Base-by-base conservation (phyloP, 116 monocot genomes). In the Phalaenopsis hybrid region DNA sequence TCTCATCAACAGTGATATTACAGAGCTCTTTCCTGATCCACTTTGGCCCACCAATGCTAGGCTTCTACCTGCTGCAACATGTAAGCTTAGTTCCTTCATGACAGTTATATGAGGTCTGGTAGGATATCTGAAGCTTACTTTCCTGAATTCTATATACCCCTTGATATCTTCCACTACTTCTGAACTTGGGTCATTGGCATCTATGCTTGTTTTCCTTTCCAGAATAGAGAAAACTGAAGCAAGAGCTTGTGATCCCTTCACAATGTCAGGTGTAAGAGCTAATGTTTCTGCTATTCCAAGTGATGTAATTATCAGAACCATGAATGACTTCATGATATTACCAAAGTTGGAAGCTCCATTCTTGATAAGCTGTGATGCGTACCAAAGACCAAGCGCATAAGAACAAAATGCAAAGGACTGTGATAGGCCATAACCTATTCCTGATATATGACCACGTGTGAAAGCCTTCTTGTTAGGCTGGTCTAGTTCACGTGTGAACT, bases 381-480 rank as follows among this genome's bases (percentile, higher is more conserved):
- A 86, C 89, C 89, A 89, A 44, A 89, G 79, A 13, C 84, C 82
- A 46, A 89, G 84, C 74, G 89, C 89, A 75, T 86, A 84, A 28
- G 86, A 89, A 45, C 84, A 81, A 44, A 82, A 89, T 34, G 80
- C 80, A 65, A 86, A 84, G 76, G 84, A 59, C 73, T 89, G 86
- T 16, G 89, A 84, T 11, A 89, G 73, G 25, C 89, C 89, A 49
- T 77, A 89, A 37, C 79, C 76, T 28, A 86, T 33, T 52, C 89
- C 89, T 57, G 86, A 81, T 78, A 86, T 81, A 78, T 89, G 83
- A 44, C 86, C 86, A 13, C 82, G 51, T 41, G 75, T 18, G n/a
- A 41, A 77, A 77, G 82, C 84, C 77, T 77, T 68, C 59, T 49
- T 82, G 73, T 86, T 82, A 51, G 86, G 81, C n/a, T 41, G 44